Base-by-base conservation (phyloP, 371 early-diverging fungal species). In the Entomophthora muscae region DNA sequence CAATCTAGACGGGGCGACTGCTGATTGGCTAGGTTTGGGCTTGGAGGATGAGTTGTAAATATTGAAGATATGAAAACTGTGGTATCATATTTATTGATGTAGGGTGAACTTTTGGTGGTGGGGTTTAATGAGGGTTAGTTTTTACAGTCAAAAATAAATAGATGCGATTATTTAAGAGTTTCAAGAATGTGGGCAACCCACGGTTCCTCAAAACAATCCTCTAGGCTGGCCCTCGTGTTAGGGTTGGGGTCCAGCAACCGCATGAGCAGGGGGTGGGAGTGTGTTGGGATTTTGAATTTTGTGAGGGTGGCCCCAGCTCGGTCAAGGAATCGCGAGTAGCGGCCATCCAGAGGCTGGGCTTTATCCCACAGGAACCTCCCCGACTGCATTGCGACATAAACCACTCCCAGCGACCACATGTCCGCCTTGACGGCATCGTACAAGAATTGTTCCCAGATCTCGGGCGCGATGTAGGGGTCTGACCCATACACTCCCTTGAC, bases 391-490 rank as follows among this genome's bases (percentile, higher is more conserved):
- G 84, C 84, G 61, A 85, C 72, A 69, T 82, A 85, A 64, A 88
- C 82, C 56, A 88, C 83, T 21, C 82, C 88, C 61, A 83, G 71
- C 31, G 85, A 84, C 88, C 88, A 88, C 42, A 84, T 66, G 70
- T 88, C 88, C 24, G 84, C 78, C 42, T 76, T 66, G n/a, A 79
- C 79, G 56, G 88, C 81, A 64, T 84, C 84, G 67, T 86, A 83
- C 22, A 62, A 64, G 7, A 72, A 23, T 13, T 22, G 10, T 1
- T 30, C 66, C 29, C 76, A 73, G 26, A 88, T 82, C 75, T 94
- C 95, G 29, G 95, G 95, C 0, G 92, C 89, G 65, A 92, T 92
- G 70, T 92, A 94, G n/a, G 93, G 91, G 55, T 88, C 87, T 3
- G 87, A 86, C 7, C 95, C 94, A 63, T 78, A 86, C 28, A 86